phyloP scores from a whole-genome alignment of 495 filamentous ascomycete genomes.

The Penicillium macrosclerotiorum region DNA sequence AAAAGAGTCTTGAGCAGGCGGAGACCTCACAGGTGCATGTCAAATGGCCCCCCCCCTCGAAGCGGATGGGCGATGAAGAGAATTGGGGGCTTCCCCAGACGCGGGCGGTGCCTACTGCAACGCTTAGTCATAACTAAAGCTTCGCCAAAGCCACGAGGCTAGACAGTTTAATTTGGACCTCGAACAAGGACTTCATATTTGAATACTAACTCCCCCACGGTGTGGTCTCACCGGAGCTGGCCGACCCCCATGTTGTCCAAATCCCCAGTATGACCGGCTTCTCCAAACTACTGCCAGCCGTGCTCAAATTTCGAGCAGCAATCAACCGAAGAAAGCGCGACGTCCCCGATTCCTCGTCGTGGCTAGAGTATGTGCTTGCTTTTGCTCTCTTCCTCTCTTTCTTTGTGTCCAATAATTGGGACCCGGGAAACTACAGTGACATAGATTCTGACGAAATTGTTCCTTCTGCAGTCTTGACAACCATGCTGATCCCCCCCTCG shows the following conservation, averaged over 20 bases:
- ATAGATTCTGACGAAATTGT: too few species aligned
- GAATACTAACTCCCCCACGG: neutral
- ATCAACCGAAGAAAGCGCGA: constrained; percentile 30
- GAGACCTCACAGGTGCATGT: too few species aligned
- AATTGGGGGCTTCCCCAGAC: too few species aligned
- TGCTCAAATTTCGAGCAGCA: constrained; percentile 36
- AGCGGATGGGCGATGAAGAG: too few species aligned
- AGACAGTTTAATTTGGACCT: too few species aligned
- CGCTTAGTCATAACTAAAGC: constrained; percentile 22
- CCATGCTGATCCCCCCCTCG: constrained; percentile 13
- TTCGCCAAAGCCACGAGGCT: too few species aligned
- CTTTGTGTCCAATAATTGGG: too few species aligned
- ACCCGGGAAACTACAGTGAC: too few species aligned
- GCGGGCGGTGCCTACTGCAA: too few species aligned
- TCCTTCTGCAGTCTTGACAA: constrained; percentile 6
- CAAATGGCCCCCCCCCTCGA: too few species aligned
- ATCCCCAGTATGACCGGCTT: constrained; percentile 39
- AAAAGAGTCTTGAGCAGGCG: too few species aligned
- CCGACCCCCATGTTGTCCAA: constrained; percentile 25
- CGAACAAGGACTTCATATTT: neutral
- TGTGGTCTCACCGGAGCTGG: constrained; percentile 26
- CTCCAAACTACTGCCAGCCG: constrained; percentile 30
- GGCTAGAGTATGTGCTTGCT: constrained; percentile 20
- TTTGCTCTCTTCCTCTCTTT: too few species aligned
- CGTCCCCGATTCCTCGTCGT: constrained; percentile 20